Conservation (phyloP, 169 alveolate species). For the Plasmodium gonderi region DNA sequence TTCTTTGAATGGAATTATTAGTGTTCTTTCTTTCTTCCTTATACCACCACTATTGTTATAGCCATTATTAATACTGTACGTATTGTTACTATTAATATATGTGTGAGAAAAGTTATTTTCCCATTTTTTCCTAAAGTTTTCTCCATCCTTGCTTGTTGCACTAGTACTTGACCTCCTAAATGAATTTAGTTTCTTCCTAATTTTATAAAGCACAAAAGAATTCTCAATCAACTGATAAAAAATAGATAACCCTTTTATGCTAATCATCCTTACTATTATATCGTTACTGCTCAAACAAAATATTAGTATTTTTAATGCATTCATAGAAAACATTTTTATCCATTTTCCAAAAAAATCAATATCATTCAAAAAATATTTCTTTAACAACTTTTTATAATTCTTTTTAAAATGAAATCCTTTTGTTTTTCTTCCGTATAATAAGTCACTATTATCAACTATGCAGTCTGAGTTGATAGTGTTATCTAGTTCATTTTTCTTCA, state of each 20-base stretch:
- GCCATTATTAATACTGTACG: no score
- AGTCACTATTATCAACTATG: constrained; percentile 14
- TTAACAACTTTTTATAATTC: constrained; percentile 45
- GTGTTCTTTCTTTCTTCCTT: background rate
- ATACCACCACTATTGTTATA: background rate
- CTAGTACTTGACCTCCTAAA: background rate
- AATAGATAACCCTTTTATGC: constrained; percentile 72
- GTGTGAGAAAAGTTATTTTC: background rate
- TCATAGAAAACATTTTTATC: constrained; percentile 49
- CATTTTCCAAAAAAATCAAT: constrained; percentile 72
- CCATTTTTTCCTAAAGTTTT: background rate
- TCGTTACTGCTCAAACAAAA: constrained; percentile 74
- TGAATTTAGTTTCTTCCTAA: constrained; percentile 20
- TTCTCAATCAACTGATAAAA: constrained; percentile 61
- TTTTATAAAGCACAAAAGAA: constrained; percentile 64
- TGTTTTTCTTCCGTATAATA: constrained; percentile 52
- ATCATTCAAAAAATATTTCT: constrained; percentile 38
- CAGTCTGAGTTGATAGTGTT: constrained; percentile 24
- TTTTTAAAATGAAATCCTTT: constrained; percentile 47
- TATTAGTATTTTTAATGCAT: constrained; percentile 61
- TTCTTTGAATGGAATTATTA: constrained; percentile 68
- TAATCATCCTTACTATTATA: constrained; percentile 58
- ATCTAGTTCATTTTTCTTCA: background rate
- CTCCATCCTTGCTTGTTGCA: background rate
- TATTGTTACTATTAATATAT: background rate